Percentiles rank a stretch among this genome's conserved stretches.
Conservation (phyloP, 352 stramenopile species). For the Pythium scleroteichum region DNA sequence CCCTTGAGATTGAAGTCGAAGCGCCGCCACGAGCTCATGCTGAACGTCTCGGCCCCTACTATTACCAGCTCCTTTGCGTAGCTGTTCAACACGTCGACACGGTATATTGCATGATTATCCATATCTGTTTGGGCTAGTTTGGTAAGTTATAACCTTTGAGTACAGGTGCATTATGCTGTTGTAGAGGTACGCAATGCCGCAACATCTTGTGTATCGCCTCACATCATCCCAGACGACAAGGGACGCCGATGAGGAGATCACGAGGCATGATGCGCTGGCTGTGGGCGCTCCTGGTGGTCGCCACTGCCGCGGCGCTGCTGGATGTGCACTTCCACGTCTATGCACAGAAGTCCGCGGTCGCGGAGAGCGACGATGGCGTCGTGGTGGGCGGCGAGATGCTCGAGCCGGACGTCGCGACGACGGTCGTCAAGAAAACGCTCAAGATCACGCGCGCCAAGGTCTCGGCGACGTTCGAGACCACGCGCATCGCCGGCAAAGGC, state of each 20-base stretch:
- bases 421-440: slow-evolving; percentile 13
- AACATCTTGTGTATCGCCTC: neutral
- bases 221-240: too few relatives aligned
- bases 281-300: neutral
- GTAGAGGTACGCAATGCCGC: slow-evolving; percentile 1
- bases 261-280: slow-evolving; percentile 2
- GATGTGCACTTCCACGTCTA: neutral
- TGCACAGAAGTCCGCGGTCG: slow-evolving; percentile 3
- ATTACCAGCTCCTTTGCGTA: neutral
- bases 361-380: slow-evolving; percentile 5
- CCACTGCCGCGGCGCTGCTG: neutral
- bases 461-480: slow-evolving; percentile 16
- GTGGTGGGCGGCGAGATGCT: slow-evolving; percentile 10
- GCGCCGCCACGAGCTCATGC: slow-evolving; percentile 69
- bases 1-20: slow-evolving; percentile 90
- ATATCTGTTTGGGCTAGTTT: slow-evolving; percentile 1
- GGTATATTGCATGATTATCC: slow-evolving; percentile 22
- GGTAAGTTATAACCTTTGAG: too few relatives aligned
- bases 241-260: too few relatives aligned
- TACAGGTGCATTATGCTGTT: neutral
- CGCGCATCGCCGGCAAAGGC: slow-evolving; percentile 4
- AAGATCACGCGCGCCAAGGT: slow-evolving; percentile 16
- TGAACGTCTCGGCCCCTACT: slow-evolving; percentile 1
- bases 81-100: slow-evolving; percentile 31
- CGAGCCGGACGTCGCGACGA: slow-evolving; percentile 2